Base-by-base conservation (phyloP, 1,284 basidiomycete species). In the Exobasidium rhododendri region DNA sequence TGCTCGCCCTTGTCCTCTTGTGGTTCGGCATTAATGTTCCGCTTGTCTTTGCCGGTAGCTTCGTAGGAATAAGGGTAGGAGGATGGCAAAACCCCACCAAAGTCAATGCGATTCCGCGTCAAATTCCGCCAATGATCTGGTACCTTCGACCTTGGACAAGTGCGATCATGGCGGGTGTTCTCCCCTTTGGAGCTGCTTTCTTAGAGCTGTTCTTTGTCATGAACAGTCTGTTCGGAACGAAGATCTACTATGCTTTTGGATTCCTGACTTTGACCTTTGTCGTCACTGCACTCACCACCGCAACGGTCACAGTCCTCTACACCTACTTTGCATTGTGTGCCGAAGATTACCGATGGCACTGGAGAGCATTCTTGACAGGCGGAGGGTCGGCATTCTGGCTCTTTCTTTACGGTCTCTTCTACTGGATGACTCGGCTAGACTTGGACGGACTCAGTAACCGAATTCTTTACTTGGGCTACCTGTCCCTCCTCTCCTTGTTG, bases 321-420 rank as follows among this genome's bases (percentile, higher is more conserved):
- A 60, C 69, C 68, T 81, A 98, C 83, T 97, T 97, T 80, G 85
- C 88, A 62, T 85, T 98, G 14, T 97, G 94, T 69, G 89, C 92
- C 10, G 94, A 97, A 80, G 94, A 98, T 76, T 97, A 97, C 81
- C 84, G 91, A 66, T 98, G 94, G 94, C 94, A 98, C 67, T 97
- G 94, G 94, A 86, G 92, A 46, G 85, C 92, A 3, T 97, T 97
- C 84, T 79, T 96, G 67, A 89, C 88, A n/a, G 94, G 94, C 31
- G 94, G 93, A 4, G 92, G 92, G 22, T 91, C 89, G 63, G 89
- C 93, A 0, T 87, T 96, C 80, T 98, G 94, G 94, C 82, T 97
- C 32, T 83, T 96, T 61, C 84, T 85, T 0, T 96, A 94, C 75
- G 83, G 83, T 3, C 69, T 91, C 2, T 90, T 91, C 80, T 97